Base-by-base conservation (phyloP, 208 protist genomes). In the Sergeia podlipaevii region DNA sequence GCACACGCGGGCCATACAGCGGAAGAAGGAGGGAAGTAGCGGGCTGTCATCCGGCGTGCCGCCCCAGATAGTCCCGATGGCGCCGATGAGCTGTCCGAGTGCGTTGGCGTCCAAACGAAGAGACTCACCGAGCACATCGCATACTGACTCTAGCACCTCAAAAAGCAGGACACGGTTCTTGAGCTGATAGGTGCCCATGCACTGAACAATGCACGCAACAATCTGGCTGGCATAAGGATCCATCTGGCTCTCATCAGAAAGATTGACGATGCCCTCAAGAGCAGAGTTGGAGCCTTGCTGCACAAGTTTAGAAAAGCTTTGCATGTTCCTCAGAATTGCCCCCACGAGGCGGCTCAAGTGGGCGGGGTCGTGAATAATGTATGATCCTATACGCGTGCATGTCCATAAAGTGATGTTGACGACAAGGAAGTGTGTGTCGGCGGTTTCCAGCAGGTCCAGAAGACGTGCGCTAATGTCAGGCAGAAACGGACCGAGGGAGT, bases 341-440 rank as follows among this genome's bases (percentile, higher is more conserved):
- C 26, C 32, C 55, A 89, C 65, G 44, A 89, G 71, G 30, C 38
- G 17, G 49, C 59, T 41, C 44, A 74, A 38, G 33, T 66, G 13
- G 7, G 44, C 20, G 6, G 54, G 50, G 21, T 59, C 68, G 23
- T 58, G 49, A 10, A 87, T 52, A 34, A 93, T 56, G 69, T 74
- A 93, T 29, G 48, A 24, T 34, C 74, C 79, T 33, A 90, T 61
- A 34, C 91, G 83, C 8, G 81, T 86, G 42, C 88, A 65, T 0
- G 90, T 85, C 93, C 95, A 98, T 23, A 96, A 85, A 0, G 87
- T 82, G 42, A 96, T 98, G 48, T 45, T 79, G 17, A 88, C 76
- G 0, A 98, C 87, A 11, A 98, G 74, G 50, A 94, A 93, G 54
- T 96, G 87, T 20, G 80, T 80, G 36, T 72, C 59, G 15, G 57